Evolutionary conservation across 1,284 basidiomycete genomes (phyloP), one percentile per base, ranked within the genome.

Genomic region (Rhodotorula mucilaginosa): DNA sequence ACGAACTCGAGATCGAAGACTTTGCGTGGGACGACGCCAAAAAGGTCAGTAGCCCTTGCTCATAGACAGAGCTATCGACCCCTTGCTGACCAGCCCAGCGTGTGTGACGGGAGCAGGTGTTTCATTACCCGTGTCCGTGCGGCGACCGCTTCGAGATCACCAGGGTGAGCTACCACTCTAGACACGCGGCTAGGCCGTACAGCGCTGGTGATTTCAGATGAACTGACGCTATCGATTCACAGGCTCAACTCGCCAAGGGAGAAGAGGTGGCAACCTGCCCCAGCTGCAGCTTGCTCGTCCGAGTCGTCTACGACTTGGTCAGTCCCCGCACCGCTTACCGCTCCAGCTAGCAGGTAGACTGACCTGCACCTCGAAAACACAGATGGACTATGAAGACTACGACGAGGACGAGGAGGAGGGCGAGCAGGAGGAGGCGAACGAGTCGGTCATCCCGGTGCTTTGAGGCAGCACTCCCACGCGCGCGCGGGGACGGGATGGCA

Each of bases 61-160:
- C 12, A 8, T 44, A 44, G 39, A 44, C 39, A 26, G 26, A 26
- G 26, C 26, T 26, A 26, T 26, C 26, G 39, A 44, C 54, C n/a
- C 7, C 29, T n/a, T 51, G 58, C 59, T 68, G 34, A 49, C 58
- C 31, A 39, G 15, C 39, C 46, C 1, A 7, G 21, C 34, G 26
- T 5, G 21, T 5, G 21, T 18, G 8, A 12, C 23, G 23, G 23
- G 23, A 19, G 6, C 63, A 64, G 63, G 89, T 95, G 12, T 97
- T 88, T 79, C 94, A 98, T 83, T 97, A 96, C 81, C 97, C 97
- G 1, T 99, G 95, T 80, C 96, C 96, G 1, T 99, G 97, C 80
- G 96, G 96, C 34, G 97, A 99, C 83, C 89, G 94, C 54, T 99
- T 99, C 83, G 97, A 99, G 81, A 98, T 99, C 78, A 90, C 92